Evolutionary conservation across 2,329 filamentous ascomycete genomes (phyloP).

Genomic region (Penicillium palitans): DNA sequence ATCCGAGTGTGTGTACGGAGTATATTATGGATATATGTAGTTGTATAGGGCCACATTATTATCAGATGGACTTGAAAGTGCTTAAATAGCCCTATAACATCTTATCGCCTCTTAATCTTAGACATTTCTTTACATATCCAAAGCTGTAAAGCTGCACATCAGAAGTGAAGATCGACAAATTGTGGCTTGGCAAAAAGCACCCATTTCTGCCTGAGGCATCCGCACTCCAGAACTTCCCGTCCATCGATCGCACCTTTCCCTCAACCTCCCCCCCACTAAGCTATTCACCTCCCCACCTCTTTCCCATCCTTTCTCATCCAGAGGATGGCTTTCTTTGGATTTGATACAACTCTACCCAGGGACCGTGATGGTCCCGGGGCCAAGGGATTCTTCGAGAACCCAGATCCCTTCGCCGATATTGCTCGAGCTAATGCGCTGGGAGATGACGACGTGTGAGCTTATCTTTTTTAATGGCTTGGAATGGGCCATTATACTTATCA

Average conservation of each 20-base stretch:
- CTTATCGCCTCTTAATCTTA: too few relatives aligned
- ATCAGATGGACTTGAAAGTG: background rate
- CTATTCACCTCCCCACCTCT: slow-evolving; percentile 14
- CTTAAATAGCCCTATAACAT: background rate
- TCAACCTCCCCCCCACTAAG: slow-evolving; percentile 15
- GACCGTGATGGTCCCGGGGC: slow-evolving; percentile 64
- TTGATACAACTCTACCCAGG: slow-evolving; percentile 68
- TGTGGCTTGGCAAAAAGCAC: slow-evolving; percentile 7
- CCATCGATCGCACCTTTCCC: slow-evolving; percentile 11
- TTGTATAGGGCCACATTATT: background rate
- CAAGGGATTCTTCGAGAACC: slow-evolving; percentile 73
- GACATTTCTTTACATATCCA: background rate
- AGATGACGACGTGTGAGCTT: slow-evolving; percentile 61
- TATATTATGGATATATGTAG: too few relatives aligned
- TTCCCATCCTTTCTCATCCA: slow-evolving; percentile 9
- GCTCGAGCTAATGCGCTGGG: slow-evolving; percentile 58
- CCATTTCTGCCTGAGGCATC: slow-evolving; percentile 18
- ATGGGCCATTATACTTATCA: slow-evolving; percentile 1
- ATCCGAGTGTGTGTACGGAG: background rate
- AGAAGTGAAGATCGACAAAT: slow-evolving; percentile 11
- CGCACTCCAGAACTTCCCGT: slow-evolving; percentile 23
- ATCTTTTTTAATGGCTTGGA: slow-evolving; percentile 35
- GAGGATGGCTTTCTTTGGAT: slow-evolving; percentile 84
- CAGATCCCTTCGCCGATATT: slow-evolving; percentile 86
- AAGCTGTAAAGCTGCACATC: background rate